Base-by-base conservation (phyloP, 1,139 yeast species). In the Yamadazyma aaseri region DNA sequence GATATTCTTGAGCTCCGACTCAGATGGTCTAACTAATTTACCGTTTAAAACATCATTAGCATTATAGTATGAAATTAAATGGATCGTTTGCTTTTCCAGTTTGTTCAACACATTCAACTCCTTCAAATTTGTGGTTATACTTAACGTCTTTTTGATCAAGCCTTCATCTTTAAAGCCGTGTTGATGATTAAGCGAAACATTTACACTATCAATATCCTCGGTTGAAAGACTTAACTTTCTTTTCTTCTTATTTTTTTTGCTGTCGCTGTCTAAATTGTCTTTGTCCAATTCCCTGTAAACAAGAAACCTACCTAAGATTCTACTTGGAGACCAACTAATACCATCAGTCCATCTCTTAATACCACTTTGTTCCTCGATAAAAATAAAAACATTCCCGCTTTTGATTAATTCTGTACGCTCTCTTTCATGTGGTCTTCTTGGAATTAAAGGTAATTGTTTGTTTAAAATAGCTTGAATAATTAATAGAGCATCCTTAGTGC, bases 331-430 rank as follows among this genome's bases (percentile, higher is more conserved):
- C 97, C 97, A 89, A 9, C 90, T 73, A 14, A 86, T 77, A 11
- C 97, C 96, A 53, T 89, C 97, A 1, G 97, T 89, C 97, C 97
- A 89, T 36, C 97, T 67, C 55, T 85, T 85, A 42, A 89, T 87
- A 1, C 94, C 92, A 0, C 92, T 80, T 14, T 74, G 70, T 45
- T 84, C 87, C 56, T 89, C 96, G 33, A 85, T 76, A 52, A 87
- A 89, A 3, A 89, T 87, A 58, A 87, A 89, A 1, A 87, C 81
- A 47, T 81, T 79, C 1, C 97, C 97, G 9, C 89, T 80, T 38
- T 70, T 66, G 27, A 89, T 86, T 32, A 86, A 63, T 7, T 64
- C 62, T 1, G 71, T 57, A 14, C 96, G 66, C 57, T 89, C 97
- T 21, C 80, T 65, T 51, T 86, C 96, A 42, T 80, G 86, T 0